phyloP scores from a whole-genome alignment of 169 alveolate genomes.

The Plasmodium knowlesi region DNA sequence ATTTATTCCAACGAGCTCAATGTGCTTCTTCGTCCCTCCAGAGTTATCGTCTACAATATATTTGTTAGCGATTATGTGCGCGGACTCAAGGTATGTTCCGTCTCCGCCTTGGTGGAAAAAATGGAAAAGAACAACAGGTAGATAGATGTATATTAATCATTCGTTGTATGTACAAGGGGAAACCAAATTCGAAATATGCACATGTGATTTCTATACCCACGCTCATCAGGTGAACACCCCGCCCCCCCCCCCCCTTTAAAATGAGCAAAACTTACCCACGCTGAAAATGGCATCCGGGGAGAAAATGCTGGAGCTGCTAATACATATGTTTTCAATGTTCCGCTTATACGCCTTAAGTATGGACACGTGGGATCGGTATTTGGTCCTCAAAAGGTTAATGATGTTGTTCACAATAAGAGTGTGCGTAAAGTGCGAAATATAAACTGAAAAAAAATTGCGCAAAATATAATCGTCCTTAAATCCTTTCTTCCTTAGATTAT shows the following conservation, averaged over 20 bases:
- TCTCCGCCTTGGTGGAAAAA: conserved; percentile 36
- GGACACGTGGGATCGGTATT: conserved; percentile 38
- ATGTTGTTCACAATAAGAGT: conserved; percentile 65
- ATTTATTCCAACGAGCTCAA: conserved; percentile 51
- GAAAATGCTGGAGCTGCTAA: conserved; percentile 58
- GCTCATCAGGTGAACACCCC: background rate
- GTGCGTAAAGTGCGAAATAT: conserved; percentile 65
- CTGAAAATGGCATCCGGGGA: conserved; percentile 71
- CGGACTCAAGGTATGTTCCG: conserved; percentile 65
- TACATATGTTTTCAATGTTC: conserved; percentile 40
- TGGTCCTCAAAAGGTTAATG: conserved; percentile 32
- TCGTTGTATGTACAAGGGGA: background rate
- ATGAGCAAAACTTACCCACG: conserved; percentile 63
- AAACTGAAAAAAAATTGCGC: conserved; percentile 21
- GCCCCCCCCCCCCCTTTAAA: too few relatives aligned
- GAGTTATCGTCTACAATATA: conserved; percentile 26
- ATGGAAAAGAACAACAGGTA: background rate
- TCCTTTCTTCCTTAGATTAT: conserved; percentile 45
- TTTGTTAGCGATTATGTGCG: conserved; percentile 61
- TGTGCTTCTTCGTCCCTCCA: conserved; percentile 5
- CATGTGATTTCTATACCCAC: background rate
- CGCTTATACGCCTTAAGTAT: conserved; percentile 48
- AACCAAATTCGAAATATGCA: background rate
- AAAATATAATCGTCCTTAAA: conserved; percentile 55
- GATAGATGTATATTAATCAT: background rate